Conservation (phyloP, 805 yeast genomes). For the Kregervanrija delftensis region DNA sequence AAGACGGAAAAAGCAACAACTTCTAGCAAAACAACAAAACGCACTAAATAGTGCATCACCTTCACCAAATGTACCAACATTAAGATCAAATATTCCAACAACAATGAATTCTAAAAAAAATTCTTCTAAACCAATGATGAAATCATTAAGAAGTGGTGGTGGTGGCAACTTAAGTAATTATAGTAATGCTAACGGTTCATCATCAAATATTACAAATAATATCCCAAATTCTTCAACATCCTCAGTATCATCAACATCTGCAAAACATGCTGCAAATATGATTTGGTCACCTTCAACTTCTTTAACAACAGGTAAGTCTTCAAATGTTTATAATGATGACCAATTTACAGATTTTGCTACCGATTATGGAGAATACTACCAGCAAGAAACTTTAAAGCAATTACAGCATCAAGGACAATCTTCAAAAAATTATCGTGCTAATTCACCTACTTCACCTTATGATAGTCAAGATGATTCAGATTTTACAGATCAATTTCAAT, state of each 20-base stretch:
- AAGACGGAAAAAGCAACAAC: no score
- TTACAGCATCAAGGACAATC: conserved; percentile 16
- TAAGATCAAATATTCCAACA: no score
- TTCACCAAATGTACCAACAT: no score
- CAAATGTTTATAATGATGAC: conserved; percentile 12
- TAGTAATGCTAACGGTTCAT: no score
- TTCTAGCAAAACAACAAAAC: no score
- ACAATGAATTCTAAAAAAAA: no score
- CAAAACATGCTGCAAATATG: conserved; percentile 30
- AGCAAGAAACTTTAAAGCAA: conserved; percentile 22
- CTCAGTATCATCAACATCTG: conserved; percentile 15
- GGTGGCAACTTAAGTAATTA: no score
- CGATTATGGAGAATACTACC: conserved; percentile 14
- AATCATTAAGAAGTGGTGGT: no score
- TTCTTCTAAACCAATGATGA: no score
- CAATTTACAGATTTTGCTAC: conserved; percentile 23
- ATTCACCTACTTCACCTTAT: conserved; percentile 6
- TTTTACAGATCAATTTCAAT: conserved; percentile 4
- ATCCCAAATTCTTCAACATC: neutral
- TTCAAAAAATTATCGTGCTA: neutral
- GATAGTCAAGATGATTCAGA: conserved; percentile 10
- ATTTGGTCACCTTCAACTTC: conserved; percentile 32
- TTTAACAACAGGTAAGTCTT: conserved; percentile 18
- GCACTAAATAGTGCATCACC: no score
- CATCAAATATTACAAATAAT: no score